These are phyloP conservation scores for Metschnikowia continentalis DNA, from an alignment of 805 yeast species.

Conservation along the genomic window DNA sequence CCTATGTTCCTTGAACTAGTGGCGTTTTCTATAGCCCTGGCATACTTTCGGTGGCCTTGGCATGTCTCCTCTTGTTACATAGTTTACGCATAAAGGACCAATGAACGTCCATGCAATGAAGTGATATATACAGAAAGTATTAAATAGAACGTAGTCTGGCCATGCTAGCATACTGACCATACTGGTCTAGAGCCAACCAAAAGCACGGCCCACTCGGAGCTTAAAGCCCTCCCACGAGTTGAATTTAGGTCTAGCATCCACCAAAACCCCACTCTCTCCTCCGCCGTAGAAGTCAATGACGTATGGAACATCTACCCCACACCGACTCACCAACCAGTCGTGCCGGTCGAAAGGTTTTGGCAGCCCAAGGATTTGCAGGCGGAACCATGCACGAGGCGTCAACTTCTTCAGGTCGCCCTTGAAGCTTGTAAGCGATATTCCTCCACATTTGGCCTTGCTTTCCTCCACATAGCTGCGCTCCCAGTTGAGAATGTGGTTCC, in stretches of 20 bases:
- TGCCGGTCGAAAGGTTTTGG: conserved; percentile 91
- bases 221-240: conserved; percentile 76
- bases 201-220: conserved; percentile 59
- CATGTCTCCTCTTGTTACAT: conserved; percentile 3
- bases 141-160: too few species aligned
- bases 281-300: conserved; percentile 82
- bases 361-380: conserved; percentile 62
- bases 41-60: neutral
- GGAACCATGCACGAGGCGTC: conserved; percentile 79
- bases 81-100: conserved; percentile 2
- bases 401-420: conserved; percentile 82
- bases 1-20: neutral
- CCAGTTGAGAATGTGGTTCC: conserved; percentile 84
- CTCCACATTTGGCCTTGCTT: conserved; percentile 58
- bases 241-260: conserved; percentile 91
- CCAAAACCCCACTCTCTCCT: conserved; percentile 49
- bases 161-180: neutral
- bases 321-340: conserved; percentile 86
- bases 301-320: conserved; percentile 80
- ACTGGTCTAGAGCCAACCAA: conserved; percentile 36
- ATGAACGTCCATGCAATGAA: neutral
- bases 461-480: conserved; percentile 58
- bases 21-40: neutral
- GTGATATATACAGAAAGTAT: conserved; percentile 2
- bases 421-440: conserved; percentile 77